Evolutionary conservation across 768 basidiomycete genomes (phyloP), one percentile per base, ranked within the genome.

Genomic region (Termitomyces sp.): DNA sequence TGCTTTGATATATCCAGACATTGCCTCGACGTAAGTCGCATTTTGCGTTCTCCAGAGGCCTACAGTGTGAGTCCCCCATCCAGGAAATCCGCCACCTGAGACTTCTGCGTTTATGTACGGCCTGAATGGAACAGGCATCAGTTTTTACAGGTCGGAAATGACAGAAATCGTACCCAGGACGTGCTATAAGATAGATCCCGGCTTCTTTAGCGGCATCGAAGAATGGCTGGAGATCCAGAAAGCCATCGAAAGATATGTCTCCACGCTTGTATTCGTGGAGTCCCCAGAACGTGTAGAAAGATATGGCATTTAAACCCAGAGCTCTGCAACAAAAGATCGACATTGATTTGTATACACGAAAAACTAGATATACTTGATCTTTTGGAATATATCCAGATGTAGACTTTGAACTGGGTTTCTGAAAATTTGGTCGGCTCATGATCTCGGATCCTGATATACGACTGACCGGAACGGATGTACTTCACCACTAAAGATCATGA

Each of bases 181-280:
- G 70, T 56, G 80, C 75, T 61, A 83, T 79, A 37, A 84, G 68
- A 67, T 81, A 84, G n/a, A 84, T 65, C 1, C 82, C 82, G 0
- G 78, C 78, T 45, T 76, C 63, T 66, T 77, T 74, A 3, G 81
- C 81, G n/a, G 77, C 77, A 60, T 81, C 77, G 50, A 82, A 75
- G 65, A 83, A 79, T 7, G 77, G 74, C 58, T 81, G 79, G 15
- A 82, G 61, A 56, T 78, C 77, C n/a, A 80, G 71, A 67, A 81
- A 81, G 3, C 77, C 79, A 50, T 80, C 77, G 43, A 81, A 82
- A 1, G 78, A 80, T 30, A 82, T 73, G 57, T 77, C 73, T 21
- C 79, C 79, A 3, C 71, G 71, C 61, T 78, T 79, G 1, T 76
- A 71, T 57, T 78, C 76, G 42, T 71, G 67, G 11, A 78, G 68